Evolutionary conservation across 345 rosid genomes (phyloP), one percentile per base, ranked within the genome.

Genomic region (Anacardium occidentale): DNA sequence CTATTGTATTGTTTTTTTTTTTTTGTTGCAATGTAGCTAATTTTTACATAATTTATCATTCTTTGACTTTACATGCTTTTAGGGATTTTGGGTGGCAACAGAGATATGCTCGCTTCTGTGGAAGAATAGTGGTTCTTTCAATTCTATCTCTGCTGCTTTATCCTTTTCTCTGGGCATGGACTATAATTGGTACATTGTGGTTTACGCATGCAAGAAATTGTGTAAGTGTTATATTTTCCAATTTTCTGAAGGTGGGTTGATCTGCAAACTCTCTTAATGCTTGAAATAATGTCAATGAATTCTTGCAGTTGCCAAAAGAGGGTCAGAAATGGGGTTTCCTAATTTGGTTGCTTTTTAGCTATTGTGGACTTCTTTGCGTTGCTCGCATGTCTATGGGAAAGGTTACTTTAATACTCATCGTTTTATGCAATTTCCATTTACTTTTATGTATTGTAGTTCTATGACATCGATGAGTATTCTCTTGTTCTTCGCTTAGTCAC

Each of bases 51-150:
- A 50, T n/a, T 21, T 61, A 24, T 22, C 25, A 4, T 72, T 58
- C 53, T 66, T 77, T 37, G 8, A 22, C 57, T 25, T 66, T 62
- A 51, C 61, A 60, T 76, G 57, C 22, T 76, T 40, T 24, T 69
- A 96, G 98, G 92, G 99, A 96, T 83, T 88, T 91, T 77, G 99
- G 99, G 66, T 82, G 93, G 87, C 99, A 96, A 86, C 99, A 96
- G 85, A 84, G 96, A 67, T 83, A 91, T 81, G 93, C 88, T 69
- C 90, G 93, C 78, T 94, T 92, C 80, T 86, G 92, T 82, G 98
- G 98, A 70, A 85, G 98, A 81, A 76, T 94, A 67, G 93, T 85
- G 34, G 95, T 94, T 60, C 85, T 94, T 44, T 94, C 97, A 47
- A 61, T 89, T 54, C 80, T 94, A 34, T 87, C 93, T 15, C 83